A percentile compares a stretch with the other conserved stretches of the same genome.
phyloP scores from a whole-genome alignment of 129 eudicot species.

The Pseudognaphalium luteoalbum region DNA sequence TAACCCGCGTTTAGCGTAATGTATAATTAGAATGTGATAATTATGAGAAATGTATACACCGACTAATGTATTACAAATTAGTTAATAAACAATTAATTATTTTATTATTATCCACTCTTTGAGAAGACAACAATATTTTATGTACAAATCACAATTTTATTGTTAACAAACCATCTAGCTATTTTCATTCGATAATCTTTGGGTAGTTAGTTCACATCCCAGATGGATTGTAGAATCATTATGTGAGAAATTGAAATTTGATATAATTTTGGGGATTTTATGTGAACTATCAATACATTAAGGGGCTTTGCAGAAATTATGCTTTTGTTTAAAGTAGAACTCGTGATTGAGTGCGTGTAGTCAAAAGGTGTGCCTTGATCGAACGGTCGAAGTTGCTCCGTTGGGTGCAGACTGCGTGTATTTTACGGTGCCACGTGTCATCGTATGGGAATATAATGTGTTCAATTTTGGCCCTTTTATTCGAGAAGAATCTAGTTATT shows the following conservation, averaged over 20 bases:
- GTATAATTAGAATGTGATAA: not conserved
- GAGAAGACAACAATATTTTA: too few relatives aligned
- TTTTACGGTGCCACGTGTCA: slow-evolving; percentile 29
- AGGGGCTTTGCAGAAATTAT: not conserved
- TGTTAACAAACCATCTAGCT: not conserved
- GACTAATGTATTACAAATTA: too few relatives aligned
- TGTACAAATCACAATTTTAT: too few relatives aligned
- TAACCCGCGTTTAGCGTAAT: too few relatives aligned
- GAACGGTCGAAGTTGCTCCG: slow-evolving; percentile 26
- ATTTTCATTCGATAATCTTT: not conserved
- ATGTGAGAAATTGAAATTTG: not conserved
- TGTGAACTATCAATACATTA: not conserved
- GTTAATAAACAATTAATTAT: too few relatives aligned
- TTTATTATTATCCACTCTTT: too few relatives aligned
- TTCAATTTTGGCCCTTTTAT: slow-evolving; percentile 8
- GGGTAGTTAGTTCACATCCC: not conserved
- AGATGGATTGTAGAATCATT: not conserved
- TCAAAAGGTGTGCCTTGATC: slow-evolving; percentile 26
- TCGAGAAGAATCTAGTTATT: slow-evolving; percentile 23
- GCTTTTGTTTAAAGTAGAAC: slow-evolving; percentile 15
- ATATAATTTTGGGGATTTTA: not conserved
- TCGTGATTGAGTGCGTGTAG: slow-evolving; percentile 29
- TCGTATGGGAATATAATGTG: not conserved
- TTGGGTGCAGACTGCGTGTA: slow-evolving; percentile 25
- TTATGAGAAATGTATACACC: not conserved